Percentiles rank a stretch among this genome's conserved stretches.
Evolutionary conservation across 1,284 basidiomycete genomes (phyloP).

Genomic region (Paramarasmius palmivorus): DNA sequence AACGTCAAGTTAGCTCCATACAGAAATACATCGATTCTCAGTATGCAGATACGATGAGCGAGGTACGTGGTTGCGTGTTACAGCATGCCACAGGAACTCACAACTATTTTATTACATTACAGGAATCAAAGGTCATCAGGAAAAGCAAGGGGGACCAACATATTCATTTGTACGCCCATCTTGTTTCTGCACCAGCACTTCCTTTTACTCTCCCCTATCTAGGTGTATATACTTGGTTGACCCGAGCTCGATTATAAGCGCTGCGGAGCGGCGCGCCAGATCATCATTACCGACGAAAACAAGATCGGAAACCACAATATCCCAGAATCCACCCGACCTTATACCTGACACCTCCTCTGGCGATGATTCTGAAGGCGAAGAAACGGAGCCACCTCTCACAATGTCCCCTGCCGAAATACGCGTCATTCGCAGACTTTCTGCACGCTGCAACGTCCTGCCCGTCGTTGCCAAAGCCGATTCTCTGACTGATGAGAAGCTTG

Average conservation of each 20-base stretch:
- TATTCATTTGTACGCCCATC: conserved; percentile 68
- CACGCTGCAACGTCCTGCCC: conserved; percentile 74
- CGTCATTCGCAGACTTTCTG: conserved; percentile 70
- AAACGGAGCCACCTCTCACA: conserved; percentile 50
- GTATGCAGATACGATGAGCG: conserved; percentile 81
- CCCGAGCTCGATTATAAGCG: conserved; percentile 65
- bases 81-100: conserved; percentile 2
- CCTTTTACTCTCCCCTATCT: conserved; percentile 20
- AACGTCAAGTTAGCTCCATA: conserved; percentile 68
- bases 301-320: conserved; percentile 62
- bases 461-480: conserved; percentile 77
- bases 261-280: conserved; percentile 45
- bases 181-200: not conserved
- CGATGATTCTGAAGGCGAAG: conserved; percentile 41
- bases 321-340: conserved; percentile 50
- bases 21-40: conserved; percentile 76
- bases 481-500: conserved; percentile 71
- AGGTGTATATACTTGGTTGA: conserved; percentile 85
- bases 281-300: conserved; percentile 51
- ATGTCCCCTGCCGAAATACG: conserved; percentile 77
- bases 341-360: conserved; percentile 51
- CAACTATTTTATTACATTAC: conserved; percentile 14
- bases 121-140: conserved; percentile 84
- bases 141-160: conserved; percentile 84
- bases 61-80: conserved; percentile 42